Evolutionary conservation across 2,329 filamentous ascomycete genomes (phyloP).

Genomic region (Lasiodiplodia gonubiensis): DNA sequence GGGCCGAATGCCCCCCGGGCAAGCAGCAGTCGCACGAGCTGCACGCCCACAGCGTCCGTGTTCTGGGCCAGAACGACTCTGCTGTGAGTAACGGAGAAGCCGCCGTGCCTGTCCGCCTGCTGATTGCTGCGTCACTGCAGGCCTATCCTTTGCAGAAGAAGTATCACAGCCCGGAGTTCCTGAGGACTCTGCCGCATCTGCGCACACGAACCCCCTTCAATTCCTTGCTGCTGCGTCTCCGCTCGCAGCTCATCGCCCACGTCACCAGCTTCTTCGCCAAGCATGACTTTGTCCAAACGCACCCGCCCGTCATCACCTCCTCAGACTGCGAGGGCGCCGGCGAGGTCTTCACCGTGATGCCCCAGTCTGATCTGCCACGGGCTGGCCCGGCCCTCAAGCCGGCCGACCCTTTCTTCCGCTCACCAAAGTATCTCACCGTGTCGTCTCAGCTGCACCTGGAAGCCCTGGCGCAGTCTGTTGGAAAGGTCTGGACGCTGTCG

Average conservation of each 20-base stretch:
- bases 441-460: slow-evolving; percentile 95
- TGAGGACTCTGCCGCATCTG: slow-evolving; percentile 87
- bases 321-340: slow-evolving; percentile 97
- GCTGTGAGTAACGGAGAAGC: slow-evolving; percentile 62
- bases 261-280: slow-evolving; percentile 76
- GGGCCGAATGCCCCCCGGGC: slow-evolving; percentile 71
- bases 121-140: slow-evolving; percentile 52
- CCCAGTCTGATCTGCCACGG: slow-evolving; percentile 37
- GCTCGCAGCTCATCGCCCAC: slow-evolving; percentile 77
- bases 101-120: slow-evolving; percentile 34
- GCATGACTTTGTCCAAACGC: slow-evolving; percentile 77
- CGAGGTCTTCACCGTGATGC: slow-evolving; percentile 79
- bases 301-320: slow-evolving; percentile 92
- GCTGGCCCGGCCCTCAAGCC: slow-evolving; percentile 27
- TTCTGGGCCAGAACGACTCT: slow-evolving; percentile 80
- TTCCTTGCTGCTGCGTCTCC: slow-evolving; percentile 77
- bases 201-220: slow-evolving; percentile 82
- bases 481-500: slow-evolving; percentile 90
- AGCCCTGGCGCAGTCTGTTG: slow-evolving; percentile 84
- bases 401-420: slow-evolving; percentile 72
- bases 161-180: slow-evolving; percentile 86
- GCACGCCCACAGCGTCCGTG: slow-evolving; percentile 69
- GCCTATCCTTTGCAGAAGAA: slow-evolving; percentile 96
- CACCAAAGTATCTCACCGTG: slow-evolving; percentile 93
- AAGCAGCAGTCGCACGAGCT: slow-evolving; percentile 80